A percentile compares a stretch with the other conserved stretches of the same genome.
These are phyloP conservation scores for Dillenia suffruticosa DNA, from an alignment of 164 flowering plant species.

Conservation along the genomic window DNA sequence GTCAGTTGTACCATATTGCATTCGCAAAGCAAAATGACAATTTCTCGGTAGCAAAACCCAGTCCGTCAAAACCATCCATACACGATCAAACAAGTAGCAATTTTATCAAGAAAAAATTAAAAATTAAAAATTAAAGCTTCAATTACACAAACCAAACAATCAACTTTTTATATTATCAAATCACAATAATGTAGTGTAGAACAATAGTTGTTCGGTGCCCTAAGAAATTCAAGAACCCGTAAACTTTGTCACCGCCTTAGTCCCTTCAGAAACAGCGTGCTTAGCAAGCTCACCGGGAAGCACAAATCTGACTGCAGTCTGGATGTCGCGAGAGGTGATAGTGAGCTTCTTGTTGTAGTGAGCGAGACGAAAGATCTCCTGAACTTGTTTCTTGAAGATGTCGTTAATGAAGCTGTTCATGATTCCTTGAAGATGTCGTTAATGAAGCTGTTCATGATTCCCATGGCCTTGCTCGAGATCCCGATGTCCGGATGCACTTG, in stretches of 20 bases:
- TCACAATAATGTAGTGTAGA: no score
- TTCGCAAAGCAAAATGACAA: no score
- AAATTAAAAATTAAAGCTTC: no score
- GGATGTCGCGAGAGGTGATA: conserved; percentile 43
- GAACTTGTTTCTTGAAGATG: conserved; percentile 41
- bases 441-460: conserved; percentile 39
- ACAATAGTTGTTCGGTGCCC: no score
- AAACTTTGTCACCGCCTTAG: conserved; percentile 53
- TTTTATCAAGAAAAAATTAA: no score
- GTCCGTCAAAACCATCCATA: no score
- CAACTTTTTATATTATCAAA: no score
- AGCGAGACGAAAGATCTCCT: conserved; percentile 37
- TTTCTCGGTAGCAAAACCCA: no score
- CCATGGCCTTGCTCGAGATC: conserved; percentile 43
- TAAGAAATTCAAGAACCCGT: conserved; percentile 26
- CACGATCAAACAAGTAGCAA: no score
- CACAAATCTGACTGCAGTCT: conserved; percentile 46
- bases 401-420: no score
- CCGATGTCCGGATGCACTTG: conserved; percentile 34
- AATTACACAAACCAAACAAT: no score
- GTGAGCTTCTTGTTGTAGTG: conserved; percentile 48
- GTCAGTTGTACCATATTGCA: no score
- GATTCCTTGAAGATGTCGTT: conserved; percentile 35
- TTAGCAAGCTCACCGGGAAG: conserved; percentile 51
- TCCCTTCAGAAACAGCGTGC: conserved; percentile 55